Evolutionary conservation across 768 basidiomycete species (phyloP).

Genomic region (Cystobasidium onofrii): DNA sequence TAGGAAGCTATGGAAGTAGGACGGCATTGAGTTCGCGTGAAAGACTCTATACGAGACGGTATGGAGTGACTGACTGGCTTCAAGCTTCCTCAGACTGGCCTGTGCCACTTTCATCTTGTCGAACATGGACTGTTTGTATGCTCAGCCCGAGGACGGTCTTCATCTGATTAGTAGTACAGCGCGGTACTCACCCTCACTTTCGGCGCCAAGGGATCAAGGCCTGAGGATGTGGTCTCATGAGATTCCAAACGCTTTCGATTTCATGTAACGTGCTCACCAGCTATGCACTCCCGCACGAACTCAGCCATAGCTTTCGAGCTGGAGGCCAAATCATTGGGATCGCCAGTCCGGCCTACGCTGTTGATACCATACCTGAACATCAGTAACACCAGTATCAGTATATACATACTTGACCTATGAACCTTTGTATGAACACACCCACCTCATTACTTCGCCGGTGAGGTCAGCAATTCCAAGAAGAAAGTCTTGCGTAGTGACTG

Average conservation of each 20-base stretch:
- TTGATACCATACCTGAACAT: slow-evolving; percentile 27
- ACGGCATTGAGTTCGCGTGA: not conserved
- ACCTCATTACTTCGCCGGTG: slow-evolving; percentile 94
- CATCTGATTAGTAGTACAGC: not conserved
- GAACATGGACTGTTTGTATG: slow-evolving; percentile 23
- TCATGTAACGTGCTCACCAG: not conserved
- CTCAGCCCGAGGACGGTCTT: too few relatives aligned
- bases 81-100: slow-evolving; percentile 24
- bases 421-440: slow-evolving; percentile 61
- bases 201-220: slow-evolving; percentile 27
- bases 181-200: slow-evolving; percentile 6
- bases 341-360: slow-evolving; percentile 21
- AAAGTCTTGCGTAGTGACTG: slow-evolving; percentile 60
- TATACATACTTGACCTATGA: not conserved
- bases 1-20: slow-evolving; percentile 2
- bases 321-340: slow-evolving; percentile 20
- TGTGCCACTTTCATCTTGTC: slow-evolving; percentile 20
- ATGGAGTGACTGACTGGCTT: slow-evolving; percentile 12
- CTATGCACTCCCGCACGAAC: slow-evolving; percentile 23
- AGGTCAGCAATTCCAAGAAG: slow-evolving; percentile 86
- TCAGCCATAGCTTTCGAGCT: slow-evolving; percentile 20
- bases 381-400: not conserved
- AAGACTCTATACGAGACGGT: not conserved
- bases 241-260: not conserved
- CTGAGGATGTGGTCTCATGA: not conserved